Evolutionary conservation across 441 rosid genomes (phyloP), one percentile per base, ranked within the genome.

Genomic region (Gossypium laxum): DNA sequence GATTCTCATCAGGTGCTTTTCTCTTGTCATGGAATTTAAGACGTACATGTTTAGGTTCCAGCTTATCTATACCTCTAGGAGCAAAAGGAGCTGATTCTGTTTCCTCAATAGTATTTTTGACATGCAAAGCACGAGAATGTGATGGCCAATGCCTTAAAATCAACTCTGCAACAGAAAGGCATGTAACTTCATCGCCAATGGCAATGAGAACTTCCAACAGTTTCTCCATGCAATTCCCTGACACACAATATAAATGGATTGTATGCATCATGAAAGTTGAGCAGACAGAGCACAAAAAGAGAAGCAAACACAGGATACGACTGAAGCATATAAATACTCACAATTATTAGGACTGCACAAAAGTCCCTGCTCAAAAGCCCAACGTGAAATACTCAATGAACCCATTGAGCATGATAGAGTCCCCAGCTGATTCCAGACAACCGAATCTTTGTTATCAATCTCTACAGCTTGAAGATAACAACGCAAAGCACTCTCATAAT

Each of bases 211-310:
- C 91, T 87, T 95, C 99, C 81, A 95, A 79, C 70, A 95, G 88
- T 81, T 95, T 95, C 89, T 92, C 99, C 99, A 92, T 92, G 85
- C 96, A 95, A 82, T 89, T 95, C 99, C 99, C 98, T 95, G 86
- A 77, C 51, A 56, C 34, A 68, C 15, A 18, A 24, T 55, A 69
- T 58, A 74, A 32, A 60, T 71, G 0, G 18, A 45, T 64, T 3
- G 8, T 50, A 50, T 17, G 59, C 59, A 28, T 51, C 59, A 67
- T 28, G 59, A 50, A 28, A 67, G 51, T 50, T 15, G 55, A 32
- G 61, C 1, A 76, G 52, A 4, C 1, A 59, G 1, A 61, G 61
- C 67, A 66, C 65, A 72, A 52, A 24, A 63, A 64, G 62, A 50
- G 18, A 54, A 30, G 7, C 15, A 34, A 63, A 8, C 14, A 22